Base-by-base conservation (phyloP, 2,329 filamentous ascomycete species). In the Trichoderma citrinoviride region DNA sequence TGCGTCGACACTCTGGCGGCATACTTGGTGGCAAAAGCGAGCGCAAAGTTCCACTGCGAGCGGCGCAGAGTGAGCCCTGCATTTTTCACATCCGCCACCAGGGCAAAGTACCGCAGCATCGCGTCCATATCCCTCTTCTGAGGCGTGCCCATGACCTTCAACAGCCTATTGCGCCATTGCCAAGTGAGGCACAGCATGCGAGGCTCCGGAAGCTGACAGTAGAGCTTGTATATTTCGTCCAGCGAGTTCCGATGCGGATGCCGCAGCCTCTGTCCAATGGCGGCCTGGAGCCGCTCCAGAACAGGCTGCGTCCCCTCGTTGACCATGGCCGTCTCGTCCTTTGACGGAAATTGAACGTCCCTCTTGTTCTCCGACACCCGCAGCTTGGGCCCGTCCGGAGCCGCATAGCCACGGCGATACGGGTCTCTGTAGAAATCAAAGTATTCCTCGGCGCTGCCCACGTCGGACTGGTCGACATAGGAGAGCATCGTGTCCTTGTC, bases 81-180 rank as follows among this genome's bases (percentile, higher is more conserved):
- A 61, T 82, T 82, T 71, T 91, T 90, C 79, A 96, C 89, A 71
- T 99, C 94, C 68, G 93, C 88, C 19, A 98, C 82, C 25, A 97
- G 80, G 5, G 88, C 87, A 68, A 97, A 89, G 77, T 94, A 98
- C 62, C 91, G 89, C 71, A 91, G 81, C 90, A 93, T 96, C 53
- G 87, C 83, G 68, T 77, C 80, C 17, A 83, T 76, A 56, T 83
- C 78, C 65, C 85, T 84, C 44, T 82, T 81, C 56, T 85, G 81
- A 8, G 87, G 84, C 52, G 85, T 83, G 21, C 90, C 88, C 67
- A 97, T 85, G 47, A 87, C 84, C 62, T 85, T 86, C 60, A 96
- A 79, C 21, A 96, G 79, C 7, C 80, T 76, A 61, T 87, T 86
- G 19, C 93, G 85, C 54, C 87, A 77, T 14, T 76, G 72, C 66